Base-by-base conservation (phyloP, 1,139 yeast species). In the Geotrichum carabidarum region DNA sequence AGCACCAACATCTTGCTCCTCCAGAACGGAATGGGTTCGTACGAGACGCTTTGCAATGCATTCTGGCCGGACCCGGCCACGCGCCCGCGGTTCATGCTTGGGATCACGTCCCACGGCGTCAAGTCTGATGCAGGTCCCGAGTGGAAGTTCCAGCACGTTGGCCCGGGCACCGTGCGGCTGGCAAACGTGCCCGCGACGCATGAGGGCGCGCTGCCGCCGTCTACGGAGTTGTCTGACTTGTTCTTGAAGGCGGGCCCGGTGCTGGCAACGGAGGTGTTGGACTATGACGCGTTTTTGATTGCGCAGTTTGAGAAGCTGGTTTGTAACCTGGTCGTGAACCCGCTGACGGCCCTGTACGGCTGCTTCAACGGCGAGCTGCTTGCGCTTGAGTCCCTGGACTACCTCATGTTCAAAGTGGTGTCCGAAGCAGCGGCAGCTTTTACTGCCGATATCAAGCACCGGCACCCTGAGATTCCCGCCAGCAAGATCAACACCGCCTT, bases 81-180 rank as follows among this genome's bases (percentile, higher is more conserved):
- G 1, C 66, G 82, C 54, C 96, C 95, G 15, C 73, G 71, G 15
- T 65, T 91, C 8, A 81, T 76, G 64, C 85, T 83, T 65, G 96
- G 91, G 47, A 82, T 91, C 14, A 83, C 84, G 41, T 79, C 89
- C 1, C 97, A 91, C 69, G 98, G 97, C 2, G 89, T 86, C 2
- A 78, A 76, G 0, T 66, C 73, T 4, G 75, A 78, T 1, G 49
- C 52, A 12, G 56, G 50, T 30, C 63, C 68, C 8, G 53, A 44
- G 30, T 65, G 65, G 63, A 54, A 54, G 0, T 80, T 77, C 56
- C 79, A 80, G 44, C 94, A 85, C 69, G 89, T 84, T 7, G 93
- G 91, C 0, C 68, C 68, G 34, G 95, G 91, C 0, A 75, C 75
- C 47, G 68, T 88, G 54, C 76, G 78, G 57, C 67, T 88, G 42